A percentile compares a stretch with the other conserved stretches of the same genome.
Evolutionary conservation across 73 alveolate genomes (phyloP).

Genomic region (Tetrahymena malaccensis): DNA sequence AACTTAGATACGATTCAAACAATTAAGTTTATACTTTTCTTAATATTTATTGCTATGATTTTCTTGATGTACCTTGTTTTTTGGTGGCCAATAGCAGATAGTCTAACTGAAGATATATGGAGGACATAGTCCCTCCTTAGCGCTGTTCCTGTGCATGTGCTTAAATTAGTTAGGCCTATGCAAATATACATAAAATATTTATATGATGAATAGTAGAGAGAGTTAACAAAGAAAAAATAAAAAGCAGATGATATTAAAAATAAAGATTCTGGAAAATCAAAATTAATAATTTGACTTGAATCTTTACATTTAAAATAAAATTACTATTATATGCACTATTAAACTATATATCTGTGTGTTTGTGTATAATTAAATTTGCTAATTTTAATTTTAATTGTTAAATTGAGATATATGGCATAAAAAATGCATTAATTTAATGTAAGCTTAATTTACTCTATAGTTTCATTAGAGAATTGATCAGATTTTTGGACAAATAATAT

Average conservation of each 20-base stretch:
- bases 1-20: neutral
- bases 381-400: no score
- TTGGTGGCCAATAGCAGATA: neutral
- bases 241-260: neutral
- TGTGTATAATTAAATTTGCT: no score
- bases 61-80: neutral
- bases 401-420: no score
- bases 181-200: neutral
- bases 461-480: no score
- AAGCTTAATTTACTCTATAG: neutral
- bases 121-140: neutral
- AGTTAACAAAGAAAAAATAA: neutral
- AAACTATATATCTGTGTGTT: no score
- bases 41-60: neutral
- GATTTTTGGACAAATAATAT: no score
- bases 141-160: neutral
- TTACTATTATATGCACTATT: no score
- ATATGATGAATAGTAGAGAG: neutral
- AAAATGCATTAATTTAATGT: no score
- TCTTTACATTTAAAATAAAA: neutral
- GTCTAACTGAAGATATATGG: neutral
- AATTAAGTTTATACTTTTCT: neutral
- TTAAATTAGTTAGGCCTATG: neutral
- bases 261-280: neutral
- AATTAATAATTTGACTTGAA: neutral